These are phyloP conservation scores for Tritrichomonas foetus DNA, from an alignment of 208 protist genomes.

Conservation along the genomic window DNA sequence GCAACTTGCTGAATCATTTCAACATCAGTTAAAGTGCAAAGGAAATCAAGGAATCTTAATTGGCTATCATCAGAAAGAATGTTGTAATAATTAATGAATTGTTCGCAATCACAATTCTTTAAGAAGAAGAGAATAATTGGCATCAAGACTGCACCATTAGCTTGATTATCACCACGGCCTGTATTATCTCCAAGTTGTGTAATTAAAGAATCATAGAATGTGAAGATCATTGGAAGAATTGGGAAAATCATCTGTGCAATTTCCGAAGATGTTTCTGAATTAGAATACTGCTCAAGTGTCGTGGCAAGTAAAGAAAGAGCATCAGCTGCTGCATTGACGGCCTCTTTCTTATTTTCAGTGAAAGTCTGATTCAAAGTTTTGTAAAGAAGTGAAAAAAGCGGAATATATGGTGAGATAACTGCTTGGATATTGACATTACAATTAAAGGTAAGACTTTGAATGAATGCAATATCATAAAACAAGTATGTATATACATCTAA, in stretches of 20 bases:
- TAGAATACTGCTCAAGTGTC: background rate
- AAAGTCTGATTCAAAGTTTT: background rate
- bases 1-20: background rate
- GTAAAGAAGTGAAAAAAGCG: background rate
- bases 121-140: background rate
- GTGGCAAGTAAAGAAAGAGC: background rate
- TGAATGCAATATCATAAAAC: background rate
- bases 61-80: background rate
- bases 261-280: background rate
- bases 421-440: background rate
- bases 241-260: background rate
- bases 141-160: background rate
- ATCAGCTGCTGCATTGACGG: background rate
- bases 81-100: background rate
- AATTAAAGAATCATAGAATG: background rate
- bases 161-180: no score
- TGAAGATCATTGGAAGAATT: background rate
- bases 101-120: background rate
- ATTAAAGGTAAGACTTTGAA: background rate
- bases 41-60: background rate
- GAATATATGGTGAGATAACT: background rate
- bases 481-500: background rate
- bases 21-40: background rate
- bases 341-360: background rate
- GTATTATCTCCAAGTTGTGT: background rate